Evolutionary conservation across 1,139 yeast species (phyloP), one percentile per base, ranked within the genome.

Genomic region (Nakaseomyces uthaithaninus): DNA sequence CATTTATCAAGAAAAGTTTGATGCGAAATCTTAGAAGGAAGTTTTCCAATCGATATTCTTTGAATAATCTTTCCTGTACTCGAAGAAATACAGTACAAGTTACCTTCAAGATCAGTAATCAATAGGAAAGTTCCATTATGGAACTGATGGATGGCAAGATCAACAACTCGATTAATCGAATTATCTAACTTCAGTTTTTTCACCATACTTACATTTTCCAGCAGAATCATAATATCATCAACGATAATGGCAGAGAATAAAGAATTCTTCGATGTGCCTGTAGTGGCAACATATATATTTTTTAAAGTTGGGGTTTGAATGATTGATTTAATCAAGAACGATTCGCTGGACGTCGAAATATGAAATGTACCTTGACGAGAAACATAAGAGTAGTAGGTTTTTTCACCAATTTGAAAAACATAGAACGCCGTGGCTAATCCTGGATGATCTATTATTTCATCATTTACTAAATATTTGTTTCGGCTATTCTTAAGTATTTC

Each of bases 91-190:
- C 50, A 53, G 16, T 47, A 33, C 1, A 59, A 22, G 1, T 39
- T 36, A 2, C 62, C 62, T 37, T 49, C 42, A n/a, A 54, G 40
- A 10, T 42, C 45, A 1, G 43, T 42, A 10, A 48, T n/a, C 24
- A 46, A 34, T 15, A 44, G 14, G 18, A 23, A 25, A 9, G 33
- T 11, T 14, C 19, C 10, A 23, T 34, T 28, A 7, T 11, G 24
- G 15, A 15, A 9, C 7, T 15, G 14, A 34, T 22, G 19, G n/a
- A 34, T 17, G 11, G 28, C 37, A 11, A 23, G 12, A 24, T 34
- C 37, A n/a, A 25, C 27, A n/a, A 34, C 27, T 4, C 22, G 26
- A 4, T 19, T 14, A 8, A 34, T 34, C 5, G 5, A 4, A 16
- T 5, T 28, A 7, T 16, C 33, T 9, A 28, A 6, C 14, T 24